Conservation (phyloP, 805 yeast genomes). For the Yamadazyma insecticola region DNA sequence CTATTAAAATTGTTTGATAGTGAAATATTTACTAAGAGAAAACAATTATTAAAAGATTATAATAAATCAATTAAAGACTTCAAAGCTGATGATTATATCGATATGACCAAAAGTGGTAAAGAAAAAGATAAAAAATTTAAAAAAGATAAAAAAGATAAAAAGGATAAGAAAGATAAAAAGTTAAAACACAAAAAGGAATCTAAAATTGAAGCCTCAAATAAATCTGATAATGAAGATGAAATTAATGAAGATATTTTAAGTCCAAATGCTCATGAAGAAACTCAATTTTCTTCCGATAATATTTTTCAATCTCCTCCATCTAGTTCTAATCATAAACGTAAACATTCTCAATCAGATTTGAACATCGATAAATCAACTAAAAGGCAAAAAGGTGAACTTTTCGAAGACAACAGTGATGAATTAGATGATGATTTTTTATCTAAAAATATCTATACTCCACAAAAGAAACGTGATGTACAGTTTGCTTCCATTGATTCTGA, state of each 20-base stretch:
- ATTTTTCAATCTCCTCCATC: constrained; percentile 30
- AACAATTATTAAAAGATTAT: constrained; percentile 31
- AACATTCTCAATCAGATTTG: too few species aligned
- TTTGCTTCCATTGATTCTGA: too few species aligned
- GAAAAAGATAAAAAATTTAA: too few species aligned
- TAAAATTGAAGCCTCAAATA: constrained; percentile 6
- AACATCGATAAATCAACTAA: too few species aligned
- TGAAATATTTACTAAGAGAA: constrained; percentile 47
- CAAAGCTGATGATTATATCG: constrained; percentile 5
- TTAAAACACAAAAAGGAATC: constrained; percentile 2
- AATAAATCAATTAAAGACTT: constrained; percentile 5
- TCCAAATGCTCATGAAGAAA: constrained; percentile 2
- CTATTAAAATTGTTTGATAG: constrained; percentile 58
- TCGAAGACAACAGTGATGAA: too few species aligned
- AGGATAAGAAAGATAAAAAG: constrained; percentile 4
- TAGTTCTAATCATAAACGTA: constrained; percentile 3
- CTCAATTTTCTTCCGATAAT: constrained; percentile 26
- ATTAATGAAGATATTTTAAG: neutral
- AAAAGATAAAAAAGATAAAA: constrained; percentile 1
- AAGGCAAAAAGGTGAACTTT: too few species aligned
- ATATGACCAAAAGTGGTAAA: constrained; percentile 1
- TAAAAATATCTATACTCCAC: too few species aligned
- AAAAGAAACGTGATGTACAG: too few species aligned
- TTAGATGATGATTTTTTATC: too few species aligned
- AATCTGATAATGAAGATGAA: constrained; percentile 1